These are phyloP conservation scores for Picea glauca DNA, from an alignment of 75 land plant species.

Conservation along the genomic window DNA sequence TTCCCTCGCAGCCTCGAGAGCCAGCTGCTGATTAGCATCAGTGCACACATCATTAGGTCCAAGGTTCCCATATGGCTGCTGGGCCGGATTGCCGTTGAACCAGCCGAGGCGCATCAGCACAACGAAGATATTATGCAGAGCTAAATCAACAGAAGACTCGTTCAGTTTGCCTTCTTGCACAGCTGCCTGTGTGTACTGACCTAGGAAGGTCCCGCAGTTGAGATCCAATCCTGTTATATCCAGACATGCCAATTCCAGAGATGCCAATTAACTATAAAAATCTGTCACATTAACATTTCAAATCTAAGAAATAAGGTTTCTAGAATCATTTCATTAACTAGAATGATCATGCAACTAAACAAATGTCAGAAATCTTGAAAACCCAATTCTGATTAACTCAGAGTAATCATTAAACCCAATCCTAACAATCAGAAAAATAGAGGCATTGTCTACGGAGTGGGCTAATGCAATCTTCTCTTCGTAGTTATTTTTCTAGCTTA, in stretches of 20 bases:
- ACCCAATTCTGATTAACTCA: too few relatives aligned
- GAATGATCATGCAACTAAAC: too few relatives aligned
- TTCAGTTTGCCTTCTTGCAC: slow-evolving; percentile 40
- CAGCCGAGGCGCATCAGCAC: slow-evolving; percentile 90
- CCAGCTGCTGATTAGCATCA: slow-evolving; percentile 26
- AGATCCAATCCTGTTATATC: slow-evolving; percentile 69
- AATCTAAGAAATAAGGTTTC: too few relatives aligned
- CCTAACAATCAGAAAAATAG: too few relatives aligned
- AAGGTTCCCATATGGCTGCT: slow-evolving; percentile 49
- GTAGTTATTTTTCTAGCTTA: too few relatives aligned
- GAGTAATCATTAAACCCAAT: too few relatives aligned
- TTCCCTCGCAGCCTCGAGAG: slow-evolving; percentile 43
- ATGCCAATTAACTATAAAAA: neutral
- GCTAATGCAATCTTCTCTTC: too few relatives aligned
- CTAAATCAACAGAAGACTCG: slow-evolving; percentile 46
- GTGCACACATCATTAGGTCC: slow-evolving; percentile 77
- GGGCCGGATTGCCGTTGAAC: slow-evolving; percentile 79
- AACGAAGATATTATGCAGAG: slow-evolving; percentile 52
- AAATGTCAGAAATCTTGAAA: too few relatives aligned
- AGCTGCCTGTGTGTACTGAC: slow-evolving; percentile 49
- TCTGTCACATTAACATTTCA: too few relatives aligned
- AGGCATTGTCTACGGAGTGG: too few relatives aligned
- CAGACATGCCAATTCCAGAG: too few relatives aligned
- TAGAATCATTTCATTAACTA: too few relatives aligned
- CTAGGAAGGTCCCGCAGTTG: slow-evolving; percentile 76